These are phyloP conservation scores for Fusarium chlamydosporum DNA, from an alignment of 2,329 filamentous ascomycete species.

Conservation along the genomic window DNA sequence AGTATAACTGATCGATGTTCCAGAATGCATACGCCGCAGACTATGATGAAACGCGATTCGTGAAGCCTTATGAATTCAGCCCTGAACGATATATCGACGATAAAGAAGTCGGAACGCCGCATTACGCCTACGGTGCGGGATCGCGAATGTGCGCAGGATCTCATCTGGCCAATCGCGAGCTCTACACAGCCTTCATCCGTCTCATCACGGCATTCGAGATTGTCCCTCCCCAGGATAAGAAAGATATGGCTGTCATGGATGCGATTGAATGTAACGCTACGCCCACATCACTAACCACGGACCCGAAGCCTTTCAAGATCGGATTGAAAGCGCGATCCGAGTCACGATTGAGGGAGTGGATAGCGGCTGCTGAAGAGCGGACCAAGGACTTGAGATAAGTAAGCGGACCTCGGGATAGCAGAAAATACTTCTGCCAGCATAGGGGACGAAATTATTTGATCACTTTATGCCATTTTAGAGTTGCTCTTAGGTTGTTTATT, in stretches of 20 bases:
- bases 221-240: constrained; percentile 60
- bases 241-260: constrained; percentile 68
- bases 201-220: constrained; percentile 72
- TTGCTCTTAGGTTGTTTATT: too few species aligned
- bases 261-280: constrained; percentile 69
- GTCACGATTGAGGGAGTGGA: constrained; percentile 64
- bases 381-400: constrained; percentile 58
- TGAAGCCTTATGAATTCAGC: constrained; percentile 72
- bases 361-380: constrained; percentile 65
- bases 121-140: constrained; percentile 74
- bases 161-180: constrained; percentile 73
- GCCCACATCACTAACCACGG: constrained; percentile 71
- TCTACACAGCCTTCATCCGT: constrained; percentile 72
- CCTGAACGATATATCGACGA: constrained; percentile 77
- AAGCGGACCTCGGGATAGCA: background rate
- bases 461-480: too few species aligned
- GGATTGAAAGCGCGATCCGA: constrained; percentile 60
- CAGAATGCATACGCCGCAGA: constrained; percentile 81
- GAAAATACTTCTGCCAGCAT: too few species aligned
- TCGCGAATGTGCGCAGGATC: constrained; percentile 74
- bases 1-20: background rate
- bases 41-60: constrained; percentile 79
- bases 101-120: constrained; percentile 68
- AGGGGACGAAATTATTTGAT: too few species aligned
- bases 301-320: constrained; percentile 73